These are phyloP conservation scores for Xylaria sp. DNA, from an alignment of 2,329 filamentous ascomycete species.

Conservation along the genomic window DNA sequence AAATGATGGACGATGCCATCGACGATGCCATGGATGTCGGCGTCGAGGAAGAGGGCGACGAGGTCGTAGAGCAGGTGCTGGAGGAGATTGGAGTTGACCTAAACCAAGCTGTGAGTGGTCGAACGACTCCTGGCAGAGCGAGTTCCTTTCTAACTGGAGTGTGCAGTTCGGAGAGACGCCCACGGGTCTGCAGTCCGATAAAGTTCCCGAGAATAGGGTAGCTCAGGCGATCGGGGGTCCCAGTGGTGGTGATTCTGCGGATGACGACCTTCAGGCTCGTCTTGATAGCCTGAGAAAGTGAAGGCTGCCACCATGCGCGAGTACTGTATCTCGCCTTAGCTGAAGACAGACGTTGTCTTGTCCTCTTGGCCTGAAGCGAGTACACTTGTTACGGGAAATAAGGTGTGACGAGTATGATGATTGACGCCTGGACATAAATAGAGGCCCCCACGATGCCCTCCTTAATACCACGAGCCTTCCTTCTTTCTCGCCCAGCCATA, in stretches of 20 bases:
- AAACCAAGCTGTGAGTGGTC: slow-evolving; percentile 79
- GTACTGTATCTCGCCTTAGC: neutral
- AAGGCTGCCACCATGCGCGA: slow-evolving; percentile 12
- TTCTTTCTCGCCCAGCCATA: neutral
- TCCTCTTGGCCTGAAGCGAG: neutral
- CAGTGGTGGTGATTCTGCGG: slow-evolving; percentile 71
- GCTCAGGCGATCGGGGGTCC: slow-evolving; percentile 85
- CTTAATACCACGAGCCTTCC: slow-evolving; percentile 15
- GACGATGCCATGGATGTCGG: slow-evolving; percentile 93
- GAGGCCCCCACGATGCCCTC: slow-evolving; percentile 12
- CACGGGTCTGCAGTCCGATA: slow-evolving; percentile 78
- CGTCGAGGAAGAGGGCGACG: slow-evolving; percentile 94
- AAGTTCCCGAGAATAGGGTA: slow-evolving; percentile 79
- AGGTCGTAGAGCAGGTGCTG: slow-evolving; percentile 94
- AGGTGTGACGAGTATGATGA: slow-evolving; percentile 22
- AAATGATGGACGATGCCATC: slow-evolving; percentile 99
- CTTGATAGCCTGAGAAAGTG: slow-evolving; percentile 83
- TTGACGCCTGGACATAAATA: slow-evolving; percentile 17
- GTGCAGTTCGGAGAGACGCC: slow-evolving; percentile 90
- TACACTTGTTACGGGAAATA: slow-evolving; percentile 6
- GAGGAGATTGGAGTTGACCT: slow-evolving; percentile 97
- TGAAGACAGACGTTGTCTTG: neutral
- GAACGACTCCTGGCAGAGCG: slow-evolving; percentile 22
- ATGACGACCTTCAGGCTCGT: slow-evolving; percentile 93
- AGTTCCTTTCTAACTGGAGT: slow-evolving; percentile 48